Percentiles rank a stretch among this genome's conserved stretches.
Conservation (phyloP, 1,284 basidiomycete species). For the Rhizopogon parksii region DNA sequence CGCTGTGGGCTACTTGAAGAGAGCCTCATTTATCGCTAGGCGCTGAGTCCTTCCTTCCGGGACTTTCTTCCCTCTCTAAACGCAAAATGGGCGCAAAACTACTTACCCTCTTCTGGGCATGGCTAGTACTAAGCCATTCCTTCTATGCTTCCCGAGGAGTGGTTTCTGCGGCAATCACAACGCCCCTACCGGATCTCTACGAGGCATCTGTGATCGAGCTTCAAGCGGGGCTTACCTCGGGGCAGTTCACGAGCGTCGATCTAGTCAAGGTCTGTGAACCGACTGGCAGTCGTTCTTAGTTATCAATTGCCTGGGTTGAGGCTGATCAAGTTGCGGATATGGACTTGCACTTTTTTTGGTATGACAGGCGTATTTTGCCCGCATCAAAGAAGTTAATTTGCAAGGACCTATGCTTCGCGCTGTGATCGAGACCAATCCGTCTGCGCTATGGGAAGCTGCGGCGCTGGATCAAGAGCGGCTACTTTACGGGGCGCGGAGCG, state of each 20-base stretch:
- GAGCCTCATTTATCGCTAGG: background rate
- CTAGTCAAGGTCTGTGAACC: slow-evolving; percentile 45
- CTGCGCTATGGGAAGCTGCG: slow-evolving; percentile 48
- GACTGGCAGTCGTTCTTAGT: background rate
- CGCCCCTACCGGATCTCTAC: slow-evolving; percentile 48
- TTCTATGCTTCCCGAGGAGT: background rate
- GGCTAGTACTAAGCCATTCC: background rate
- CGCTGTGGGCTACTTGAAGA: background rate
- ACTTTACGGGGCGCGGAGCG: slow-evolving; percentile 40
- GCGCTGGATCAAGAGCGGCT: slow-evolving; percentile 49
- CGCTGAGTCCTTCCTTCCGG: no score
- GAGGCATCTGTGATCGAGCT: slow-evolving; percentile 56
- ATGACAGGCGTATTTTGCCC: slow-evolving; percentile 55
- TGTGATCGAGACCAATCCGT: slow-evolving; percentile 57
- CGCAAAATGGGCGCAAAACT: slow-evolving; percentile 1
- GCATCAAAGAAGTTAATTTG: slow-evolving; percentile 68
- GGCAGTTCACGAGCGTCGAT: slow-evolving; percentile 56
- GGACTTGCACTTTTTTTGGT: background rate
- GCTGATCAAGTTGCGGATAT: background rate
- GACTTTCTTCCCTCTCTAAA: background rate
- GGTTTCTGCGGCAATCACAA: slow-evolving; percentile 11
- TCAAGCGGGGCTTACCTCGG: slow-evolving; percentile 43
- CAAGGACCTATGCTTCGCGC: slow-evolving; percentile 54
- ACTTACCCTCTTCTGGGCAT: slow-evolving; percentile 1
- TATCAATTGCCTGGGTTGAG: background rate